phyloP scores from a whole-genome alignment of 2,329 filamentous ascomycete species.

The Penicillium sclerotiorum region DNA sequence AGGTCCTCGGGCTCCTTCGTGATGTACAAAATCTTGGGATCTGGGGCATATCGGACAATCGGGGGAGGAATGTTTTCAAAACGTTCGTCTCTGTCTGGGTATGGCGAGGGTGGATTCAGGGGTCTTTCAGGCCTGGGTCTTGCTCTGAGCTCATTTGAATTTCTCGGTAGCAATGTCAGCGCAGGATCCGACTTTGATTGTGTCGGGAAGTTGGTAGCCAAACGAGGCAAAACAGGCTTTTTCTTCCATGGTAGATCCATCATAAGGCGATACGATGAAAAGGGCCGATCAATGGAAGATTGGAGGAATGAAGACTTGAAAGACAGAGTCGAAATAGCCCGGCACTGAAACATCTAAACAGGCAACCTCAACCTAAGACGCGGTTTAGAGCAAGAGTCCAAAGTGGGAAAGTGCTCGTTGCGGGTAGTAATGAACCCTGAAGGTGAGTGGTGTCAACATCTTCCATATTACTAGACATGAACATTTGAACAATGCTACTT shows the following conservation, averaged over 20 bases:
- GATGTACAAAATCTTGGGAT: slow-evolving; percentile 16
- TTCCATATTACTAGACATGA: too few relatives aligned
- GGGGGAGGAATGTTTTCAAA: slow-evolving; percentile 18
- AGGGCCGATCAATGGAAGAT: not conserved
- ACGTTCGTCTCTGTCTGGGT: slow-evolving; percentile 24
- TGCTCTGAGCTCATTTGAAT: slow-evolving; percentile 18
- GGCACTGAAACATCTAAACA: too few relatives aligned
- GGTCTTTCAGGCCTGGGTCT: slow-evolving; percentile 19
- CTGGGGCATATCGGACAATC: slow-evolving; percentile 14
- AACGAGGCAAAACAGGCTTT: slow-evolving; percentile 23
- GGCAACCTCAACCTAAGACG: too few relatives aligned
- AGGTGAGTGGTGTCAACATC: too few relatives aligned
- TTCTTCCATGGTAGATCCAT: slow-evolving; percentile 18
- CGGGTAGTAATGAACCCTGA: too few relatives aligned
- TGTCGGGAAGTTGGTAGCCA: slow-evolving; percentile 13
- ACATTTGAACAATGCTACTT: too few relatives aligned
- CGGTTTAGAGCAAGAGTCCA: too few relatives aligned
- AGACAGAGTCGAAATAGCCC: too few relatives aligned
- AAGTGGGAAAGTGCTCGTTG: too few relatives aligned
- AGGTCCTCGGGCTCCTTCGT: slow-evolving; percentile 18
- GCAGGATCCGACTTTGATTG: slow-evolving; percentile 3
- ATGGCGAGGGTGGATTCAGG: slow-evolving; percentile 25
- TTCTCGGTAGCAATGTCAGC: slow-evolving; percentile 2
- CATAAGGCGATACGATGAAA: not conserved
- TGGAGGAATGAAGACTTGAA: too few relatives aligned